Conservation (phyloP, 805 yeast genomes). For the Starmerella khaoyaiensis region DNA sequence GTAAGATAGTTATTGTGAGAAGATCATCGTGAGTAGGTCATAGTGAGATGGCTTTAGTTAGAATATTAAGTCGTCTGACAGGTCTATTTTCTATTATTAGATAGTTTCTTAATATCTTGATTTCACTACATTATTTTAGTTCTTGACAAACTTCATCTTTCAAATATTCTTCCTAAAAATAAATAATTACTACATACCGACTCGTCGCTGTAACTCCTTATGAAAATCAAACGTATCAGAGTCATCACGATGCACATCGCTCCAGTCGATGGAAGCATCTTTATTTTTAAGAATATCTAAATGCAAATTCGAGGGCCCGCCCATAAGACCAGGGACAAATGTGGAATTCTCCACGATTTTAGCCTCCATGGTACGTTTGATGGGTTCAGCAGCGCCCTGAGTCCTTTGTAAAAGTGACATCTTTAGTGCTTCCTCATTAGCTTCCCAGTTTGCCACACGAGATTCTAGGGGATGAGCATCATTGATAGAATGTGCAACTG, state of each 20-base stretch:
- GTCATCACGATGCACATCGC: constrained; percentile 60
- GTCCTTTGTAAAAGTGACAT: constrained; percentile 68
- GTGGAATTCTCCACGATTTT: constrained; percentile 57
- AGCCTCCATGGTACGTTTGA: constrained; percentile 81
- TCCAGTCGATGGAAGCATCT: constrained; percentile 81
- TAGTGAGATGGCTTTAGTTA: too few species aligned
- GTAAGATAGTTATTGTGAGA: too few species aligned
- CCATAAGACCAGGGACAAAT: constrained; percentile 50
- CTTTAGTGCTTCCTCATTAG: constrained; percentile 52
- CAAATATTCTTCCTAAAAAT: neutral
- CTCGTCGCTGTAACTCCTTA: constrained; percentile 52
- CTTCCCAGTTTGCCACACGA: constrained; percentile 68
- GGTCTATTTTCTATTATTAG: too few species aligned
- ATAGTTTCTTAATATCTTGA: too few species aligned
- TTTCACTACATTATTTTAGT: neutral
- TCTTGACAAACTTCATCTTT: neutral
- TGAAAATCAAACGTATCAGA: constrained; percentile 41
- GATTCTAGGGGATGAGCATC: constrained; percentile 66
- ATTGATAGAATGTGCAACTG: constrained; percentile 28
- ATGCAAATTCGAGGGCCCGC: constrained; percentile 49
- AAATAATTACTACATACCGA: constrained; percentile 25
- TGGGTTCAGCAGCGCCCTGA: constrained; percentile 90
- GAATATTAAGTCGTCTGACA: too few species aligned
- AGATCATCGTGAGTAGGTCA: too few species aligned
- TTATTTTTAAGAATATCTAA: constrained; percentile 66